phyloP scores from a whole-genome alignment of 192 early-diverging fungal species.

The Podila epicladia region DNA sequence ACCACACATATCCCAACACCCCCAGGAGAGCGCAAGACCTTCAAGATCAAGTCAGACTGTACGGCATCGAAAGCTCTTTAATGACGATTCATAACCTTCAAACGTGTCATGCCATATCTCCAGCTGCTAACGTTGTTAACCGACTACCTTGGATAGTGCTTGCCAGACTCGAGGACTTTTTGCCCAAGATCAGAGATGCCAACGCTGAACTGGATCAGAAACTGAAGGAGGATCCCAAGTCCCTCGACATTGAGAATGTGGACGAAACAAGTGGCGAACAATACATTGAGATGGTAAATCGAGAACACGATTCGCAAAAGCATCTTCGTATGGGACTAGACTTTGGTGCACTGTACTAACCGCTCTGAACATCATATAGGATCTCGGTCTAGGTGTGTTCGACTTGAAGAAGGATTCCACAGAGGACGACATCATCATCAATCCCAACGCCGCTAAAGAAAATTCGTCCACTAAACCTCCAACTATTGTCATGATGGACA shows the following conservation, averaged over 20 bases:
- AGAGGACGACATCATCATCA: conserved; percentile 46
- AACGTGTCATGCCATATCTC: no score
- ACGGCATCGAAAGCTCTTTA: not conserved
- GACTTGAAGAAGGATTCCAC: conserved; percentile 52
- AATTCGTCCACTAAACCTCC: conserved; percentile 8
- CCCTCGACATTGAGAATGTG: conserved; percentile 65
- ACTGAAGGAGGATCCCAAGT: conserved; percentile 50
- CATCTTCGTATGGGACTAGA: no score
- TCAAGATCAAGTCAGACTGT: conserved; percentile 45
- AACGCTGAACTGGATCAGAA: conserved; percentile 53
- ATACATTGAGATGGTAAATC: conserved; percentile 64
- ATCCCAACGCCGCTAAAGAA: conserved; percentile 14
- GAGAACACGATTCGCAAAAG: no score
- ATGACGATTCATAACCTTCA: no score
- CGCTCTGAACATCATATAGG: conserved; percentile 6
- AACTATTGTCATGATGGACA: conserved; percentile 47
- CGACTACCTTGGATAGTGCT: conserved; percentile 19
- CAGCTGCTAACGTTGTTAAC: not conserved
- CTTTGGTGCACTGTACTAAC: no score
- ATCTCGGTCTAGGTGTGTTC: conserved; percentile 60
- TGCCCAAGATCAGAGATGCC: conserved; percentile 54
- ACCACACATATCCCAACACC: conserved; percentile 29
- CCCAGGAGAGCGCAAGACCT: conserved; percentile 54
- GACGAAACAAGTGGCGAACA: conserved; percentile 58
- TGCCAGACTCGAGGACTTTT: conserved; percentile 59